Percentiles rank a stretch among this genome's conserved stretches.
phyloP scores from a whole-genome alignment of 2,329 filamentous ascomycete genomes.

The Gnomoniopsis sp. region DNA sequence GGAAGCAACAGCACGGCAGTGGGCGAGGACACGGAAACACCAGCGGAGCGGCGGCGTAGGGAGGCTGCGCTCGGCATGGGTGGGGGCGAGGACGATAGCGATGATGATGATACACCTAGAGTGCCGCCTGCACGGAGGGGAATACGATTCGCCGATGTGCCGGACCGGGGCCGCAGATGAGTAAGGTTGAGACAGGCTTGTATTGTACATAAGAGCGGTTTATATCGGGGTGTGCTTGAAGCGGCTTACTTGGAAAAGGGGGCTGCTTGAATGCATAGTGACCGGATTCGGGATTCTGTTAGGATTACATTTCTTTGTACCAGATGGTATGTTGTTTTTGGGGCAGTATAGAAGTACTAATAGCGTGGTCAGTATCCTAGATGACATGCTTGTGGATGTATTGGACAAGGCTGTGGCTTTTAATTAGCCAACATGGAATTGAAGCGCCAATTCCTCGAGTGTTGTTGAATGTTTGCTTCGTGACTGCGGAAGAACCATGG shows the following conservation, averaged over 20 bases:
- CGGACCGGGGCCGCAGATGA: constrained; percentile 22
- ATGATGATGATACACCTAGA: constrained; percentile 56
- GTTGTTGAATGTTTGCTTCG: too few species aligned
- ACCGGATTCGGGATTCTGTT: background rate
- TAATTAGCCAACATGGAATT: too few species aligned
- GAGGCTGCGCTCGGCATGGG: constrained; percentile 68
- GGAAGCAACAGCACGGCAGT: constrained; percentile 35
- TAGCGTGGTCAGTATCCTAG: background rate
- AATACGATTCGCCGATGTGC: constrained; percentile 58
- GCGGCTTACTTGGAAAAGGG: too few species aligned
- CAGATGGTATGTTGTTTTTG: background rate
- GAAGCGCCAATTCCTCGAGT: too few species aligned
- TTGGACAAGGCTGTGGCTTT: too few species aligned
- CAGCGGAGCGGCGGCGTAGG: constrained; percentile 69
- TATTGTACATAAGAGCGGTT: too few species aligned
- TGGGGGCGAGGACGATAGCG: constrained; percentile 43
- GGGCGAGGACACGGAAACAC: constrained; percentile 59
- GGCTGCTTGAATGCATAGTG: background rate
- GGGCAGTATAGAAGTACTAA: background rate
- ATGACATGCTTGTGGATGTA: too few species aligned
- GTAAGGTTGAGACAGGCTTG: too few species aligned
- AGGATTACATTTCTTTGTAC: background rate
- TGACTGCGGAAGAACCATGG: too few species aligned
- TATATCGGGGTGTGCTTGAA: too few species aligned
- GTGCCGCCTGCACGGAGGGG: constrained; percentile 51